phyloP scores from a whole-genome alignment of 73 alveolate species.

The Breviolum minutum region DNA sequence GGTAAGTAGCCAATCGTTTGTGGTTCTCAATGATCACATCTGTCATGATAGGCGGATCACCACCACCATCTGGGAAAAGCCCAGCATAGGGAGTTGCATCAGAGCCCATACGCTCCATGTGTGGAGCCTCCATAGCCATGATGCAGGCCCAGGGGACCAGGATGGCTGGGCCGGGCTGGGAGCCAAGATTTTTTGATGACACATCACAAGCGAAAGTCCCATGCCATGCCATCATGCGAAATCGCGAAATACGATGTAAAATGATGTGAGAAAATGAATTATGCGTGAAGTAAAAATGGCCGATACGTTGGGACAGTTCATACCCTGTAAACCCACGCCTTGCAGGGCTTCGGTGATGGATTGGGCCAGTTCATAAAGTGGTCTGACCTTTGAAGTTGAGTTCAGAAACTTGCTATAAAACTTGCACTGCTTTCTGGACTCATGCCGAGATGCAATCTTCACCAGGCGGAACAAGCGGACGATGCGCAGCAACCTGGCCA shows the following conservation, averaged over 20 bases:
- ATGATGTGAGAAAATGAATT: neutral
- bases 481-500: slow-evolving; percentile 82
- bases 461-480: slow-evolving; percentile 67
- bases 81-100: neutral
- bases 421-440: neutral
- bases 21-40: neutral
- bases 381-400: neutral
- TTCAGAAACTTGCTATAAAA: neutral
- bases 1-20: neutral
- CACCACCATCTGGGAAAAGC: neutral
- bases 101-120: neutral
- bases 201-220: too few species aligned
- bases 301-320: neutral
- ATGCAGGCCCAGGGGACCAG: neutral
- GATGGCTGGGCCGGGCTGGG: too few species aligned
- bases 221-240: too few species aligned
- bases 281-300: neutral
- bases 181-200: too few species aligned
- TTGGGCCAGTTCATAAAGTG: slow-evolving; percentile 67
- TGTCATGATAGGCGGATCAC: neutral
- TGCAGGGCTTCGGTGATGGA: slow-evolving; percentile 94
- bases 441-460: slow-evolving; percentile 34
- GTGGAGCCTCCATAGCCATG: slow-evolving; percentile 37
- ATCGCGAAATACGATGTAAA: too few species aligned
- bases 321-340: neutral